Evolutionary conservation across 352 stramenopile genomes (phyloP).

Genomic region (Phytophthora kernoviae): DNA sequence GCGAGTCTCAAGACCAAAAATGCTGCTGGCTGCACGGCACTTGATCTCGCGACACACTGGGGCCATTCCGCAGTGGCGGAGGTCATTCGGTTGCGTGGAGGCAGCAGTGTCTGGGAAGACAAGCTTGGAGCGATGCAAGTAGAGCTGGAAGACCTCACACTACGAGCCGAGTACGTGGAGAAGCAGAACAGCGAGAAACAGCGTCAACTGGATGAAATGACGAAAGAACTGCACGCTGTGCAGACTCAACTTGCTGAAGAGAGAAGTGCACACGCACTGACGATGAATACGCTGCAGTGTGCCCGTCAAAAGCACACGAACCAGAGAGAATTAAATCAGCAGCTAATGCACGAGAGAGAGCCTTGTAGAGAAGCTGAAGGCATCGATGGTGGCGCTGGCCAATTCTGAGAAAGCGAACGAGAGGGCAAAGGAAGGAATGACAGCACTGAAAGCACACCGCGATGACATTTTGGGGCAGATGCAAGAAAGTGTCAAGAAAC

Average conservation of each 20-base stretch:
- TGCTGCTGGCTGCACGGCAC: constrained; percentile 61
- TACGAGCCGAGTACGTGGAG: constrained; percentile 25
- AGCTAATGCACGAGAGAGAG: constrained; percentile 16
- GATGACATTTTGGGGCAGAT: constrained; percentile 56
- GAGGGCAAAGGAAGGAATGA: constrained; percentile 29
- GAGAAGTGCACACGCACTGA: constrained; percentile 34
- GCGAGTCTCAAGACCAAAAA: constrained; percentile 81
- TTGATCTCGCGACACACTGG: constrained; percentile 79
- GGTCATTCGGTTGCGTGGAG: constrained; percentile 67
- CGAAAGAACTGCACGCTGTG: constrained; percentile 39
- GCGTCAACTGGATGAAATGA: constrained; percentile 12
- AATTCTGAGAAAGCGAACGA: constrained; percentile 34
- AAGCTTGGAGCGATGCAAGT: constrained; percentile 74
- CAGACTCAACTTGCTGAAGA: constrained; percentile 55
- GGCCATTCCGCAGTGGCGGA: constrained; percentile 72
- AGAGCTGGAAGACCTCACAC: constrained; percentile 57
- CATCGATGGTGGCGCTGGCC: constrained; percentile 33
- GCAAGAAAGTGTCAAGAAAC: constrained; percentile 49
- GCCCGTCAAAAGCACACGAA: constrained; percentile 7
- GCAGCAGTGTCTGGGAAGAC: constrained; percentile 74
- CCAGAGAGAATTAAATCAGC: constrained; percentile 8
- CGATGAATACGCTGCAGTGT: constrained; percentile 13
- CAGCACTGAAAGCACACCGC: constrained; percentile 45
- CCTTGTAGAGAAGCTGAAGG: constrained; percentile 26
- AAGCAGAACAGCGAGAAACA: constrained; percentile 37